Conservation (phyloP, 1,284 basidiomycete species). For the Ustilago shanxiensis region DNA sequence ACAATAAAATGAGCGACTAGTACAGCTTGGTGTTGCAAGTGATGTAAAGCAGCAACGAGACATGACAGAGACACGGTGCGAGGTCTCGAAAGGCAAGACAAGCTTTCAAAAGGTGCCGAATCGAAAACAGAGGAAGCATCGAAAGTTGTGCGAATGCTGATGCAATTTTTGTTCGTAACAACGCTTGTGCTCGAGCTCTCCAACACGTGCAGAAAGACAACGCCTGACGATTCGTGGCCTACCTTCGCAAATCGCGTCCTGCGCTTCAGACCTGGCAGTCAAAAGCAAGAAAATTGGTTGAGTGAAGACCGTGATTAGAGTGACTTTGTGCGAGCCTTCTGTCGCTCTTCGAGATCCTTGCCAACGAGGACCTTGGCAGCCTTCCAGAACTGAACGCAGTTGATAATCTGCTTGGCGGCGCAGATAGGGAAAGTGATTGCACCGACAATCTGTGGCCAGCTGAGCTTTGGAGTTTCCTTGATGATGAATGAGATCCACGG, state of each 20-base stretch:
- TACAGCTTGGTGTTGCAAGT: neutral
- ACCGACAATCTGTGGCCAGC: slow-evolving; percentile 86
- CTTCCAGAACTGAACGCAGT: slow-evolving; percentile 97
- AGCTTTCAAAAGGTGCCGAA: neutral
- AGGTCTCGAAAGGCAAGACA: neutral
- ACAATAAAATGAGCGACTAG: slow-evolving; percentile 6
- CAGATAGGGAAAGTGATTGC: slow-evolving; percentile 80
- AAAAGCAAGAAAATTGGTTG: neutral
- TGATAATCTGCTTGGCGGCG: slow-evolving; percentile 90
- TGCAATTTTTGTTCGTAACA: neutral
- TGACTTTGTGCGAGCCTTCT: slow-evolving; percentile 39
- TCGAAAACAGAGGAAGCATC: neutral
- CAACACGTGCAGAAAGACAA: neutral
- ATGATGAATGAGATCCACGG: slow-evolving; percentile 45
- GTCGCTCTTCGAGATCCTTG: slow-evolving; percentile 60
- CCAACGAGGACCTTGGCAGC: slow-evolving; percentile 83
- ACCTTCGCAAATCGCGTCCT: neutral
- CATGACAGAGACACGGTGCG: neutral
- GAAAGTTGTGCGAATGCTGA: neutral
- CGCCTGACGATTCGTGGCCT: neutral
- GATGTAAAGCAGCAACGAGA: neutral
- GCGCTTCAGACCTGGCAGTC: neutral
- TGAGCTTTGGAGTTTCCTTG: slow-evolving; percentile 73
- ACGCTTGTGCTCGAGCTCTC: neutral
- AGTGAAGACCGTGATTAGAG: slow-evolving; percentile 4